phyloP scores from a whole-genome alignment of 2,329 filamentous ascomycete genomes.

The Helminthosporium solani region DNA sequence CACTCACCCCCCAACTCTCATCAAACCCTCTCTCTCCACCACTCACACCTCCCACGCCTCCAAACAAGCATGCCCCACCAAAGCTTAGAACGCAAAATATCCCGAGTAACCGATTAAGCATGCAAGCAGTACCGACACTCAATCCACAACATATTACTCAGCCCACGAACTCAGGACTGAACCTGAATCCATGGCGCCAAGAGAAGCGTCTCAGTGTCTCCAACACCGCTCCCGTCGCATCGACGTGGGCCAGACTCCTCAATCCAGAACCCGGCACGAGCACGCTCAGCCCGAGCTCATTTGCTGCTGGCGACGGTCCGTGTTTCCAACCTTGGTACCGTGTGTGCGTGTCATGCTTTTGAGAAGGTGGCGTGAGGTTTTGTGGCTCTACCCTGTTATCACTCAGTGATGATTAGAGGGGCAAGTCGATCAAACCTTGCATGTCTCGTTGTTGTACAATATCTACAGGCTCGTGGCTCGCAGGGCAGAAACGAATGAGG shows the following conservation, averaged over 20 bases:
- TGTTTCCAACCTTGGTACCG: slow-evolving; percentile 11
- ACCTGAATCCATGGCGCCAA: slow-evolving; percentile 2
- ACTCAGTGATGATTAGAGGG: not conserved
- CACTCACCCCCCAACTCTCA: not conserved
- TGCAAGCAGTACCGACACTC: not conserved
- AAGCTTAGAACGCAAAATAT: slow-evolving; percentile 20
- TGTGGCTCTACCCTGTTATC: not conserved
- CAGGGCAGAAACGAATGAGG: too few relatives aligned
- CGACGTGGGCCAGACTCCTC: too few relatives aligned
- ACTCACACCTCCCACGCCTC: not conserved
- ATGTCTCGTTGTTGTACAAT: not conserved
- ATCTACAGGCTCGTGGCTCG: too few relatives aligned
- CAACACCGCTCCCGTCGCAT: not conserved
- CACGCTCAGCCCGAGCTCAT: too few relatives aligned
- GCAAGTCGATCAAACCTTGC: not conserved
- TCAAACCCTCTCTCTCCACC: not conserved
- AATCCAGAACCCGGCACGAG: too few relatives aligned
- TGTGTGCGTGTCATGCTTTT: slow-evolving; percentile 12
- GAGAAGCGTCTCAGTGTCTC: slow-evolving; percentile 4
- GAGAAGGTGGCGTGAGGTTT: slow-evolving; percentile 4
- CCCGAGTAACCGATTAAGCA: not conserved
- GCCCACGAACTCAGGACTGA: not conserved
- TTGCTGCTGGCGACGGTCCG: too few relatives aligned
- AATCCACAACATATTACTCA: not conserved
- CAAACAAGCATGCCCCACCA: not conserved